Evolutionary conservation across 257 asterid genomes (phyloP), one percentile per base, ranked within the genome.

Genomic region (Cinchona pubescens): DNA sequence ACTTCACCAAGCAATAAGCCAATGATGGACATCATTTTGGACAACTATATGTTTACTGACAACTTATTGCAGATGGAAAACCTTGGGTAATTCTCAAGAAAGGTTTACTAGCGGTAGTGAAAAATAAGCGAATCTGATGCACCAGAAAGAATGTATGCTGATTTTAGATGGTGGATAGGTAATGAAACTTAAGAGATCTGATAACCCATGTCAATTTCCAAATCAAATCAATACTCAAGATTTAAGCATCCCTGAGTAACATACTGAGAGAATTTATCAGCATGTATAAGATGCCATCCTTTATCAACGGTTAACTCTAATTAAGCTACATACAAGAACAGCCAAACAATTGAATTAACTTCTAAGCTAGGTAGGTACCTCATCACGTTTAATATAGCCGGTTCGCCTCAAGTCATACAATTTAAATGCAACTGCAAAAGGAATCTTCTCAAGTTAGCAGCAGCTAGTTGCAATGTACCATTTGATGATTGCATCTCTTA

Each of bases 321-420:
- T 15, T 19, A 14, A 30, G 29, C 30, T 40, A 73, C 29, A 58
- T 37, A 18, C 23, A 13, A 14, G 42, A 67, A 60, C 27, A 73
- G 16, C 30, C 76, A 55, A 27, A 78, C 43, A 69, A 56, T 21
- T 66, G n/a, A 71, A 90, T 75, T 76, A 87, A 90, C 87, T 51
- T 83, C 87, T 55, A 80, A 73, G 79, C 86, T 88, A 75, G 79
- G 51, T 90, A 86, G 73, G 90, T 77, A 72, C 88, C 76, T 3
- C 93, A 90, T 89, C 96, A 75, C 87, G 82, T 80, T 92, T 96
- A 2, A 94, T 94, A 75, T 73, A 92, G 8, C 97, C 98, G 4
- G 97, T 92, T 80, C 74, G 79, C 84, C 95, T 87, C 55, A 89
- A 86, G 83, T 94, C 98, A 32, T 94, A 94, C 81, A 94, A 68